Evolutionary conservation across 768 basidiomycete genomes (phyloP), one percentile per base, ranked within the genome.

Genomic region (Termitomyces sp.): DNA sequence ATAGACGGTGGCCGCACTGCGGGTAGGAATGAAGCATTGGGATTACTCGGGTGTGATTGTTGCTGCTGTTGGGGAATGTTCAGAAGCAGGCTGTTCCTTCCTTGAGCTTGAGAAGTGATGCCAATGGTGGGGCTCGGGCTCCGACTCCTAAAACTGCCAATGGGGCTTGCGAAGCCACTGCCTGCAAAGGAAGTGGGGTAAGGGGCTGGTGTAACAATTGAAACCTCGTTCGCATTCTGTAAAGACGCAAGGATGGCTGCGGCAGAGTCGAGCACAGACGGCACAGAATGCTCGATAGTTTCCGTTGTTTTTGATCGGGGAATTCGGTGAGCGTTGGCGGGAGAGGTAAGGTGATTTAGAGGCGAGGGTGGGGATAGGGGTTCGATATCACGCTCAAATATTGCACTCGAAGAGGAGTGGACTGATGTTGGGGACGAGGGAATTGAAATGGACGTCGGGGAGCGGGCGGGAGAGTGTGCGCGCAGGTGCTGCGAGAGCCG

Each of bases 361-460:
- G 61, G 54, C 67, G 68, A 56, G n/a, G 54, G 1, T 78, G 71
- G 23, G 0, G 70, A 69, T 48, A 71, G 68, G 61, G 86, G 86
- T 62, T 94, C 92, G 60, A 95, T 92, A 68, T 95, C 92, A 35
- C 92, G 84, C 71, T 95, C 92, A 58, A 95, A 95, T 56, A 94
- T 95, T 37, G 92, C 91, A 0, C 91, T 93, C 0, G 89, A 90
- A 0, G 89, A 90, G 0, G 90, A 93, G 64, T 89, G 79, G 2
- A 89, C 82, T 34, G 88, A 89, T 19, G 88, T 88, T 3, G 89
- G 89, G 1, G 86, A 88, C 16, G 86, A 89, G 0, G 88, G 88
- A 56, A 90, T 90, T 12, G 86, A 88, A n/a, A 89, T 90, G 12
- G 86, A 88, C n/a, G 74, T 76, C 1, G 88, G 86, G 0, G 88